phyloP scores from a whole-genome alignment of 306 rosid genomes.

The Sesbania bispinosa region DNA sequence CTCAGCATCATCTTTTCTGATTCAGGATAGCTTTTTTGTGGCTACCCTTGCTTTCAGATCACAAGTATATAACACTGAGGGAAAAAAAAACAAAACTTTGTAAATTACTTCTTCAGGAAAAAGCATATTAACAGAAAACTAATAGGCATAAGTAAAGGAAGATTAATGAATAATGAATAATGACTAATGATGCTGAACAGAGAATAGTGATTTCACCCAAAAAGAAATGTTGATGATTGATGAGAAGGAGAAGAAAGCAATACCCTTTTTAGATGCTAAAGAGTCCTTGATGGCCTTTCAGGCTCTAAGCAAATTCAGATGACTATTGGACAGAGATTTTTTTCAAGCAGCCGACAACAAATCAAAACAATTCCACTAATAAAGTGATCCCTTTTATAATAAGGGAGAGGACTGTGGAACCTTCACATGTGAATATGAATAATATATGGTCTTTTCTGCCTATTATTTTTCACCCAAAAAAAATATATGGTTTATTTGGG shows the following conservation, averaged over 20 bases:
- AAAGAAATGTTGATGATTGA: neutral
- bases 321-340: neutral
- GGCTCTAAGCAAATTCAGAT: neutral
- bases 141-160: neutral
- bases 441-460: neutral
- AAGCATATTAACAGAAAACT: neutral
- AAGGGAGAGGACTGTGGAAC: neutral
- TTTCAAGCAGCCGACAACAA: neutral
- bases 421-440: neutral
- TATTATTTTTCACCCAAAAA: neutral
- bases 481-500: neutral
- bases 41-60: neutral
- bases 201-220: neutral
- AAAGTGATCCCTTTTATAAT: too few relatives aligned
- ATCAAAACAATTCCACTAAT: neutral
- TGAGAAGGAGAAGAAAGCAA: neutral
- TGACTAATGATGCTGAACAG: neutral
- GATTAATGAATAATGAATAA: too few relatives aligned
- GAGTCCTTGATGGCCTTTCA: neutral
- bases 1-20: slow-evolving; percentile 61
- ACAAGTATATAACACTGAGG: neutral
- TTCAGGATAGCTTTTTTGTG: slow-evolving; percentile 16
- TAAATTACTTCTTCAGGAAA: neutral
- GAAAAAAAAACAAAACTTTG: neutral
- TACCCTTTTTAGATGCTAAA: slow-evolving; percentile 26